phyloP scores from a whole-genome alignment of 345 rosid genomes.

The Luvunga scandens region DNA sequence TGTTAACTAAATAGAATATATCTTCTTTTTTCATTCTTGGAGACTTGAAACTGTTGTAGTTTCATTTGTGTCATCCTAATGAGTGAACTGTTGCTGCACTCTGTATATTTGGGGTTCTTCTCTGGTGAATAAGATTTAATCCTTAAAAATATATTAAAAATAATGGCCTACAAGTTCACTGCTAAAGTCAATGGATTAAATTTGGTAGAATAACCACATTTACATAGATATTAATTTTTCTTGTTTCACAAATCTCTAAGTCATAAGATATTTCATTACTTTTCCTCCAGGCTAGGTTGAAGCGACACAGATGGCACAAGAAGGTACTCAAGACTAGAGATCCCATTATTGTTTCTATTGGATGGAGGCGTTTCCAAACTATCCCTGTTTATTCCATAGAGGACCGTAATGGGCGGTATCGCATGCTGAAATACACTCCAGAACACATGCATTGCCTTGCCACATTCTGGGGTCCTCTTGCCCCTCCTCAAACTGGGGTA shows the following conservation, averaged over 20 bases:
- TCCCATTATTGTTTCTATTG: constrained; percentile 84
- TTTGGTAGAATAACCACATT: neutral
- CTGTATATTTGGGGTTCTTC: neutral
- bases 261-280: neutral
- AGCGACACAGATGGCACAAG: constrained; percentile 91
- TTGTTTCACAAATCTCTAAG: neutral
- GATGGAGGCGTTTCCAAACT: constrained; percentile 97
- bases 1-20: neutral
- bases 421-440: constrained; percentile 95
- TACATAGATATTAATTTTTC: neutral
- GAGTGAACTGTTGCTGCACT: neutral
- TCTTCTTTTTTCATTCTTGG: neutral
- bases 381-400: constrained; percentile 80
- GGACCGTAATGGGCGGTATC: constrained; percentile 82
- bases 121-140: neutral
- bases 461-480: constrained; percentile 97
- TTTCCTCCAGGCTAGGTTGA: constrained; percentile 65
- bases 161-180: neutral
- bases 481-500: constrained; percentile 86
- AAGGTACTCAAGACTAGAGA: constrained; percentile 87
- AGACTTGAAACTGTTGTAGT: neutral
- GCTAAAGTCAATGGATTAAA: neutral
- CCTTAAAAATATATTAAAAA: neutral
- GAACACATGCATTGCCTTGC: constrained; percentile 97
- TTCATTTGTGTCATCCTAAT: neutral